phyloP scores from a whole-genome alignment of 805 yeast genomes.

The Teunomyces aglyptinius region DNA sequence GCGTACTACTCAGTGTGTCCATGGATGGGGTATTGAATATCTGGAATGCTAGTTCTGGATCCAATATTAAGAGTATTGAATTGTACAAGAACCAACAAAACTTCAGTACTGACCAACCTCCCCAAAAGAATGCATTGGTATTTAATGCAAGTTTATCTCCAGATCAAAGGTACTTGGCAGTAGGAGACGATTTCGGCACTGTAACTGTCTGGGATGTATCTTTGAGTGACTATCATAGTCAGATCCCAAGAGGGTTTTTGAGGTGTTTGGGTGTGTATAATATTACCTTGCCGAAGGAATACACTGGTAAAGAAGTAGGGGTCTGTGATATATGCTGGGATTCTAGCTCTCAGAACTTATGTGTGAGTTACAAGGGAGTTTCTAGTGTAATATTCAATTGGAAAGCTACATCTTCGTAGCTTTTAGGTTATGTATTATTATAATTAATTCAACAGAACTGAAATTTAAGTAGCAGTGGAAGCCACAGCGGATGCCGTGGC shows the following conservation, averaged over 20 bases:
- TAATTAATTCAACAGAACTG: conserved; percentile 4
- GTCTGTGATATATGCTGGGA: conserved; percentile 43
- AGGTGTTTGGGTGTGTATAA: conserved; percentile 27
- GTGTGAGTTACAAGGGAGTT: conserved; percentile 35
- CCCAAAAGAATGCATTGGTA: conserved; percentile 53
- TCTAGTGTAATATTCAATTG: conserved; percentile 26
- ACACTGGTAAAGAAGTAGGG: conserved; percentile 18
- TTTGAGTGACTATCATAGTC: conserved; percentile 17
- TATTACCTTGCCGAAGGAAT: conserved; percentile 11
- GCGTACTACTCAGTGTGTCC: conserved; percentile 49
- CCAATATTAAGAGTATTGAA: conserved; percentile 31
- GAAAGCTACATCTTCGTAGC: conserved; percentile 1
- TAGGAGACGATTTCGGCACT: conserved; percentile 66
- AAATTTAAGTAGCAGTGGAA: conserved; percentile 7
- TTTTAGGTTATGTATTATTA: not conserved
- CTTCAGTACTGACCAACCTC: conserved; percentile 17
- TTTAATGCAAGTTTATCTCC: conserved; percentile 54
- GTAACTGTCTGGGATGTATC: conserved; percentile 49
- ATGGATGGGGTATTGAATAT: conserved; percentile 68
- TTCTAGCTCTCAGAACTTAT: conserved; percentile 19
- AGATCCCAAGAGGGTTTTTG: conserved; percentile 13
- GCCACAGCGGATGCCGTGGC: conserved; percentile 20
- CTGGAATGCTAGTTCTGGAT: conserved; percentile 59
- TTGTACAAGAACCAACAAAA: conserved; percentile 25
- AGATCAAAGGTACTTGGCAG: conserved; percentile 47